Evolutionary conservation across 148 eudicot genomes (phyloP).

Genomic region (Nepenthes gracilis): DNA sequence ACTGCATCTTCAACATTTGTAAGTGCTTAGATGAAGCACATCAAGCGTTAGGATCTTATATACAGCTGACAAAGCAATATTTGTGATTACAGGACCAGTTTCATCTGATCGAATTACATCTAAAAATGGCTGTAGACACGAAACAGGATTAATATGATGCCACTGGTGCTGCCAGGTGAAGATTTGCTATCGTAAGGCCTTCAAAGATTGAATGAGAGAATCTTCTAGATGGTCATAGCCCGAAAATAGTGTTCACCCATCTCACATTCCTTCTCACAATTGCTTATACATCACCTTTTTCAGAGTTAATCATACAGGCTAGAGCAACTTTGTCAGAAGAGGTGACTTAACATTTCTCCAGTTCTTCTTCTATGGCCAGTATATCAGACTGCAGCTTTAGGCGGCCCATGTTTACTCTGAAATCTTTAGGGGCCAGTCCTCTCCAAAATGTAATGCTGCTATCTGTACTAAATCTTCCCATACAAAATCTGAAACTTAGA

Average conservation of each 20-base stretch:
- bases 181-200: constrained; percentile 63
- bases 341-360: constrained; percentile 43
- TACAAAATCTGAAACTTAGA: too few relatives aligned
- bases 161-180: constrained; percentile 76
- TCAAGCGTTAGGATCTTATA: constrained; percentile 82
- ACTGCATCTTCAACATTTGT: constrained; percentile 70
- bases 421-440: constrained; percentile 3
- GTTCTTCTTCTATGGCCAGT: constrained; percentile 56
- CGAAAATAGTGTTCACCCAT: constrained; percentile 77
- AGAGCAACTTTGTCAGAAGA: constrained; percentile 49
- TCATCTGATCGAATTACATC: constrained; percentile 90
- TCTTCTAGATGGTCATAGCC: constrained; percentile 85
- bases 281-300: constrained; percentile 81
- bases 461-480: neutral
- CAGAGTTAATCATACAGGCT: constrained; percentile 79
- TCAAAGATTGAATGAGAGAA: constrained; percentile 61
- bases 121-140: constrained; percentile 82
- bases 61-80: constrained; percentile 85
- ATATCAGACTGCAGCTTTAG: constrained; percentile 64
- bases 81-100: constrained; percentile 91
- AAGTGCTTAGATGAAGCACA: constrained; percentile 46
- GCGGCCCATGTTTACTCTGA: constrained; percentile 45
- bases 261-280: constrained; percentile 96
- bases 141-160: constrained; percentile 54
- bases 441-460: constrained; percentile 13